Percentiles rank a stretch among this genome's conserved stretches.
These are phyloP conservation scores for Backusella westeae DNA, from an alignment of 192 early-diverging fungal species.

Conservation along the genomic window DNA sequence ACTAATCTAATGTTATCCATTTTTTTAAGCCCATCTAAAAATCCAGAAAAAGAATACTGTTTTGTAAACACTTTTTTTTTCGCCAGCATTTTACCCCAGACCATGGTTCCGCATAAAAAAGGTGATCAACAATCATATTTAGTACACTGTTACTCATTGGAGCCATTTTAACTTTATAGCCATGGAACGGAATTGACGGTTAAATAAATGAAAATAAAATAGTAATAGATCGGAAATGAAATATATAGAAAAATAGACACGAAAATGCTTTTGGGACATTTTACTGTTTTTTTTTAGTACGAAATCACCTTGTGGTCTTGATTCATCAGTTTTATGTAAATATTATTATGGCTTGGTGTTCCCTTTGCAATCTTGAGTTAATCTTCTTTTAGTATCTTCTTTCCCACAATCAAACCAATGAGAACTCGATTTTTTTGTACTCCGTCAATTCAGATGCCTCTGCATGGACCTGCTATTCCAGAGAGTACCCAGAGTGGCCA, in stretches of 20 bases:
- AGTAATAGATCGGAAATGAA: not conserved
- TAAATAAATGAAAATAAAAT: not conserved
- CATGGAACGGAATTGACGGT: not conserved
- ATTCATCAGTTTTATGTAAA: not conserved
- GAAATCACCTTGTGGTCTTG: not conserved
- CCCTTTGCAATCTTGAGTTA: not conserved
- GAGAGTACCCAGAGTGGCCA: not conserved
- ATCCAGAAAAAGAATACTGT: not conserved
- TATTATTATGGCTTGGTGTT: not conserved
- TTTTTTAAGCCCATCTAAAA: not conserved
- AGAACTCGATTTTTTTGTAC: not conserved
- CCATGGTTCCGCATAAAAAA: not conserved
- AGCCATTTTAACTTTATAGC: not conserved
- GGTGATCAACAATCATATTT: not conserved
- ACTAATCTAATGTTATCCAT: not conserved
- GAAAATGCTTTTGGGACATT: not conserved
- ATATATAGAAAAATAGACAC: not conserved
- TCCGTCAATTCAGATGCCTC: slow-evolving; percentile 7
- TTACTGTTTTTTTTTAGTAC: not conserved
- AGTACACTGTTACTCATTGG: not conserved
- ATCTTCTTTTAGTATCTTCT: not conserved
- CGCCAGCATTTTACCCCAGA: too few species aligned
- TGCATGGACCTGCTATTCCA: not conserved
- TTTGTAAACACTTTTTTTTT: not conserved
- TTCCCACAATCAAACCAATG: slow-evolving; percentile 6